phyloP scores from a whole-genome alignment of 129 eudicot genomes.

The Logfia minima region DNA sequence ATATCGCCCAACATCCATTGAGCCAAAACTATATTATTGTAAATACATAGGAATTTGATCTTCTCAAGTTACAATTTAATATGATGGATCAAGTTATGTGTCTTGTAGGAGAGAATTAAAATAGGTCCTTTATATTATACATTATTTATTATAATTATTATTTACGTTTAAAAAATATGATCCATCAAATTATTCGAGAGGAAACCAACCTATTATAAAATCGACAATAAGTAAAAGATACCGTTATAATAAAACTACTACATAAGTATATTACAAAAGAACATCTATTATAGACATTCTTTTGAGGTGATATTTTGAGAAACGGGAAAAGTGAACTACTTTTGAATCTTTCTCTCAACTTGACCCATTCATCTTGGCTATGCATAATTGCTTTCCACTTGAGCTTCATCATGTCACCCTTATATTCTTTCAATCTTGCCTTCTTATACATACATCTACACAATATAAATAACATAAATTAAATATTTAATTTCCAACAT shows the following conservation, averaged over 20 bases:
- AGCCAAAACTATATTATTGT: not conserved
- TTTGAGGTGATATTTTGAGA: conserved; percentile 26
- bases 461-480: not conserved
- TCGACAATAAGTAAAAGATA: not conserved
- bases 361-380: conserved; percentile 35
- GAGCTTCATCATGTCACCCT: conserved; percentile 35
- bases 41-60: not conserved
- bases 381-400: conserved; percentile 40
- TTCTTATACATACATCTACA: not conserved
- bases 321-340: conserved; percentile 36
- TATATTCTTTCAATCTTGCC: conserved; percentile 18
- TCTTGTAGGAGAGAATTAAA: too few species aligned
- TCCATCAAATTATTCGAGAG: too few species aligned
- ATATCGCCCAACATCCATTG: not conserved
- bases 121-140: not conserved
- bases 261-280: not conserved
- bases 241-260: not conserved
- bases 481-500: not conserved
- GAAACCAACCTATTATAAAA: not conserved
- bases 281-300: conserved; percentile 5
- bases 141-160: too few species aligned
- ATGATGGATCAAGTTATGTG: too few species aligned
- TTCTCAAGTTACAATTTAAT: too few species aligned
- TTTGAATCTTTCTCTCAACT: conserved; percentile 39
- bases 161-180: too few species aligned